phyloP scores from a whole-genome alignment of 1,284 basidiomycete genomes.

The Cyathus olla region DNA sequence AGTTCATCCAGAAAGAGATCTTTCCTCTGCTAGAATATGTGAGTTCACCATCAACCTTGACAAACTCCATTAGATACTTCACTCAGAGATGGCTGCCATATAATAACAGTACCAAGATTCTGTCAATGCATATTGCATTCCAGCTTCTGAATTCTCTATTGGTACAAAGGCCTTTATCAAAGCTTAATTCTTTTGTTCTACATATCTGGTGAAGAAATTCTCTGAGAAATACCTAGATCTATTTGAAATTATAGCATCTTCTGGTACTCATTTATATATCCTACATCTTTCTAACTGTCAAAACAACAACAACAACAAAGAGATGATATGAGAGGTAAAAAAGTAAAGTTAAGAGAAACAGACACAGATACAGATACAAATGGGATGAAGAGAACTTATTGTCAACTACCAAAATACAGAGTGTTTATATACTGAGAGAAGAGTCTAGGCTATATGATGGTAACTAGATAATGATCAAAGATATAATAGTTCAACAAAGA shows the following conservation, averaged over 20 bases:
- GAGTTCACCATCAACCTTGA: slow-evolving; percentile 19
- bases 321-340: too few relatives aligned
- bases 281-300: slow-evolving; percentile 7
- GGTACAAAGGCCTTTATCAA: slow-evolving; percentile 2
- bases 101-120: neutral
- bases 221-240: slow-evolving; percentile 37
- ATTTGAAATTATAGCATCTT: slow-evolving; percentile 30
- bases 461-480: too few relatives aligned
- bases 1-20: slow-evolving; percentile 14
- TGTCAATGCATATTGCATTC: neutral
- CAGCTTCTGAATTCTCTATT: neutral
- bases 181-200: slow-evolving; percentile 11
- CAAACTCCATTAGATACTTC: slow-evolving; percentile 7
- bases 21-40: slow-evolving; percentile 12
- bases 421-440: too few relatives aligned
- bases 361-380: too few relatives aligned
- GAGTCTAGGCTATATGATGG: too few relatives aligned
- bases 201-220: slow-evolving; percentile 42
- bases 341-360: too few relatives aligned
- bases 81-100: neutral
- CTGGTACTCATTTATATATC: slow-evolving; percentile 14
- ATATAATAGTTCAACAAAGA: too few relatives aligned
- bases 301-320: too few relatives aligned
- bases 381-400: too few relatives aligned
- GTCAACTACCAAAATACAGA: too few relatives aligned